These are phyloP conservation scores for Limnanthes douglasii DNA, from an alignment of 345 rosid species.

Conservation along the genomic window DNA sequence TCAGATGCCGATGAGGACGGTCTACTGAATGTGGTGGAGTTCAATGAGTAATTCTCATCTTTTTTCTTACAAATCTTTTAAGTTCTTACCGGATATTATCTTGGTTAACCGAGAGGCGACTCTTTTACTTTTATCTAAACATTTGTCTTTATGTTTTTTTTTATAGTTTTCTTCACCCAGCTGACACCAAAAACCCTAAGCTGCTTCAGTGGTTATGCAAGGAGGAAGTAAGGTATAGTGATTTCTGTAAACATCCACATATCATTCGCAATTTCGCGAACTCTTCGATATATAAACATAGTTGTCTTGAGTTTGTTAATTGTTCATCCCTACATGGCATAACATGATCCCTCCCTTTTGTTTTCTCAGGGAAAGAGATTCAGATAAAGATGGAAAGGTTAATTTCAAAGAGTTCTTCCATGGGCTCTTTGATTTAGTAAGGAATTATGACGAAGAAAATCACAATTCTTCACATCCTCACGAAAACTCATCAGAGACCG, in stretches of 20 bases:
- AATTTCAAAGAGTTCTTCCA: constrained; percentile 75
- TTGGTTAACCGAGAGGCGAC: no score
- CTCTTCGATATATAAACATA: no score
- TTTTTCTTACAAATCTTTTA: constrained; percentile 1
- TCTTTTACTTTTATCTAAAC: neutral
- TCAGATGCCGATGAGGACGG: constrained; percentile 95
- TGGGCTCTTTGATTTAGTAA: constrained; percentile 80
- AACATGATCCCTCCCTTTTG: neutral
- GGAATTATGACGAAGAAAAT: constrained; percentile 75
- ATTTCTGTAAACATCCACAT: no score
- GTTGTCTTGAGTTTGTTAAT: no score
- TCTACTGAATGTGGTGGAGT: constrained; percentile 68
- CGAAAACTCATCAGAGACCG: constrained; percentile 57
- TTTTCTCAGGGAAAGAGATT: constrained; percentile 69
- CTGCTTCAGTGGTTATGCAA: constrained; percentile 74
- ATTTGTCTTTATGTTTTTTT: constrained; percentile 3
- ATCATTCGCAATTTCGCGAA: no score
- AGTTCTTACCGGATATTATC: no score
- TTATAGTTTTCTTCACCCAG: constrained; percentile 88
- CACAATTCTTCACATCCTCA: constrained; percentile 40
- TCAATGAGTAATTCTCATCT: constrained; percentile 65
- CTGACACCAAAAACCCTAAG: constrained; percentile 74
- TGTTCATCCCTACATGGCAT: no score
- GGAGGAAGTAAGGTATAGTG: constrained; percentile 83
- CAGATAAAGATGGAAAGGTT: constrained; percentile 82